Conservation (phyloP, 345 rosid genomes). For the Brassica rapa region DNA sequence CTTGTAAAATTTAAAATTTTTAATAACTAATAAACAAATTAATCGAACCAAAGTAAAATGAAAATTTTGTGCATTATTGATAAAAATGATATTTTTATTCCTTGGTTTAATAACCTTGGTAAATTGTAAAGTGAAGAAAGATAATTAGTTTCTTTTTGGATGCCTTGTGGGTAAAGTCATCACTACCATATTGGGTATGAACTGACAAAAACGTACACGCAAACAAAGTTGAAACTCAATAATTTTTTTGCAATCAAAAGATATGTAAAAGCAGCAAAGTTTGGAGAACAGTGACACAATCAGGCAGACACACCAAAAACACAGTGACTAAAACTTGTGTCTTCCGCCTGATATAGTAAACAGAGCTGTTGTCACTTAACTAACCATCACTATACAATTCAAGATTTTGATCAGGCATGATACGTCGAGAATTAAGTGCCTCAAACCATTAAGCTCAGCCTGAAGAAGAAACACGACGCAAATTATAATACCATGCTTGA, state of each 20-base stretch:
- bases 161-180: neutral
- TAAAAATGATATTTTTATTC: neutral
- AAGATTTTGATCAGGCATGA: conserved; percentile 63
- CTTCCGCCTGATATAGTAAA: conserved; percentile 18
- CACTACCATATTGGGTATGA: neutral
- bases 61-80: too few species aligned
- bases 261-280: conserved; percentile 2
- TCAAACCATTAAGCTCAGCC: conserved; percentile 52
- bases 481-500: neutral
- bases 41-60: too few species aligned
- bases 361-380: neutral
- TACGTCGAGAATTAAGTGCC: conserved; percentile 52
- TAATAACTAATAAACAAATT: too few species aligned
- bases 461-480: conserved; percentile 10
- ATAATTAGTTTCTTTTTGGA: neutral
- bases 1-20: too few species aligned
- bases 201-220: conserved; percentile 17
- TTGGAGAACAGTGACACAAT: conserved; percentile 12
- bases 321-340: conserved; percentile 19
- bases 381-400: conserved; percentile 32
- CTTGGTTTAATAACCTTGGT: neutral
- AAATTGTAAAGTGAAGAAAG: neutral
- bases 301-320: conserved; percentile 3
- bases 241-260: neutral
- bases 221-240: conserved; percentile 19